Percentiles rank a stretch among this genome's conserved stretches.
These are phyloP conservation scores for Comarum palustre DNA, from an alignment of 306 rosid genomes.

Conservation along the genomic window DNA sequence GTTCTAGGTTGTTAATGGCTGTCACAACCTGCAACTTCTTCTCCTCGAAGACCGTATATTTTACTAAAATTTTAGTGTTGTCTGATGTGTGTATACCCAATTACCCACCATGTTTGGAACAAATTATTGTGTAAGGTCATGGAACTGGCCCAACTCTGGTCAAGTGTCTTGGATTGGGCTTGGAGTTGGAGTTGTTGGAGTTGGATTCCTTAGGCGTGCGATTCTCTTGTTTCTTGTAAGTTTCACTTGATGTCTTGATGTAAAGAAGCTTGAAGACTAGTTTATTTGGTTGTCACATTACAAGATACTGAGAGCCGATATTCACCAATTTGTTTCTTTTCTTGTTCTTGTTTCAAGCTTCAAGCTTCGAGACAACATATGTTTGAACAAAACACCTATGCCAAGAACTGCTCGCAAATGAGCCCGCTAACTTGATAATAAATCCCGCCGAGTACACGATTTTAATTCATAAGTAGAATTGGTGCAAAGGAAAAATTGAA, in stretches of 20 bases:
- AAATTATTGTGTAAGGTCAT: background rate
- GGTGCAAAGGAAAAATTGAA: too few relatives aligned
- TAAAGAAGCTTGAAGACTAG: too few relatives aligned
- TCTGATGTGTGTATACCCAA: too few relatives aligned
- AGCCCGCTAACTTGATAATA: too few relatives aligned
- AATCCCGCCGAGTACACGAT: too few relatives aligned
- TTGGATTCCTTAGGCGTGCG: background rate
- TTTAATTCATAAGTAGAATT: too few relatives aligned
- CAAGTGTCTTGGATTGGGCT: background rate
- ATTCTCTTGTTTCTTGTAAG: too few relatives aligned
- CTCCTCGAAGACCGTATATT: background rate
- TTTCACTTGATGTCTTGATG: too few relatives aligned
- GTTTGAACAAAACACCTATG: background rate
- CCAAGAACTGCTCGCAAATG: background rate
- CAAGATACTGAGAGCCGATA: background rate
- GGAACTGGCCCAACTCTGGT: background rate
- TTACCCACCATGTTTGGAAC: background rate
- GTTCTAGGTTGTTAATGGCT: slow-evolving; percentile 24
- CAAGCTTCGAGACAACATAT: background rate
- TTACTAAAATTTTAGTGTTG: too few relatives aligned
- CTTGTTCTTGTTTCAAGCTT: background rate
- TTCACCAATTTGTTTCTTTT: background rate
- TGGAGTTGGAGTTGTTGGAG: background rate
- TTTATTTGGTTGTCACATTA: background rate
- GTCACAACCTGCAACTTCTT: slow-evolving; percentile 4